Evolutionary conservation across 2,329 filamentous ascomycete species (phyloP), one percentile per base, ranked within the genome.

Genomic region (Stagonosporopsis cucurbitacearum): DNA sequence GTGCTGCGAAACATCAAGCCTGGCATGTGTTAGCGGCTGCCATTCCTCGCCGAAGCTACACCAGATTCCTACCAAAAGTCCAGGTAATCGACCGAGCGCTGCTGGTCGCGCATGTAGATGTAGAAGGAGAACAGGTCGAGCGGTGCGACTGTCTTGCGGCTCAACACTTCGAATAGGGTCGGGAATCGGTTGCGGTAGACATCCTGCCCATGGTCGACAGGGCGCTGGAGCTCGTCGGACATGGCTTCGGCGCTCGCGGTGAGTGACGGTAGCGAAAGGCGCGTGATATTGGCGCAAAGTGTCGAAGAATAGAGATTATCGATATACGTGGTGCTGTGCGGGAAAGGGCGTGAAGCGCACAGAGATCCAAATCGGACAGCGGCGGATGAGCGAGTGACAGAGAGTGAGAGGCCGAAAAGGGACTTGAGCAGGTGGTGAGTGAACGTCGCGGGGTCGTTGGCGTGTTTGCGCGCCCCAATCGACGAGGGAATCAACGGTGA

Each of bases 81-180:
- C 37, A 99, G 81, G 70, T 99, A 99, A 72, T 99, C 95, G 12
- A 99, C 95, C 7, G 94, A 97, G 75, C 93, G 88, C 77, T 99
- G 95, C 78, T 97, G 93, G 76, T 99, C 96, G 70, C 95, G 87
- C 95, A 99, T 99, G 79, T 96, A 99, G 69, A 99, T 99, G 79
- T 99, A 99, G 81, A 99, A 99, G 2, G 93, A 97, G 77, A 96
- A 99, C 11, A 99, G 83, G 72, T 99, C 96, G 54, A 99, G 94
- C 0, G 95, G 95, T 44, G 96, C 91, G 19, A 96, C 84, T n/a
- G 95, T 99, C 62, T 92, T 88, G 65, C 96, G 88, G 74, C 92
- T 96, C 58, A 99, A 81, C 52, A 99, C 95, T 78, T 99, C 96
- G 74, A 96, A 97, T 47, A 99, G 86, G 1, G 92, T 97, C 42